Percentiles rank a stretch among this genome's conserved stretches.
Conservation (phyloP, 257 asterid species). For the Nicotiana benthamiana region DNA sequence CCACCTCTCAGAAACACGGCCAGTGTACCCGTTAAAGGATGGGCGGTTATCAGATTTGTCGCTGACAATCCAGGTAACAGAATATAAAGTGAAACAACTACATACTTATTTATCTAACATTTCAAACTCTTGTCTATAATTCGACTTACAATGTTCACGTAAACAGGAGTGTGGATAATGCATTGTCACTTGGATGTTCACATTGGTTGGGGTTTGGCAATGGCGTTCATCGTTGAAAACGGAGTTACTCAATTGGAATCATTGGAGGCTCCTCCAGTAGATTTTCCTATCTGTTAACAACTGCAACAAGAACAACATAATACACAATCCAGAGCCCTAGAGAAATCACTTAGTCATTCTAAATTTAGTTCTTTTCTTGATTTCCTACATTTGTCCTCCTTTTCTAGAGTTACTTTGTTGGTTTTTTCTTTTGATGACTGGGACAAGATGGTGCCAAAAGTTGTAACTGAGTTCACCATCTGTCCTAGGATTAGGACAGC, state of each 20-base stretch:
- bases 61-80: slow-evolving; percentile 84
- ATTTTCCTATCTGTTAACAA: slow-evolving; percentile 50
- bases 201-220: slow-evolving; percentile 74
- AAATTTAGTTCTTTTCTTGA: neutral
- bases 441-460: slow-evolving; percentile 12
- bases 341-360: slow-evolving; percentile 6
- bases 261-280: slow-evolving; percentile 56
- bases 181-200: slow-evolving; percentile 95
- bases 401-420: neutral
- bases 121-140: neutral
- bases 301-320: neutral
- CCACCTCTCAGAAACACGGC: slow-evolving; percentile 82
- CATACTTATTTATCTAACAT: neutral
- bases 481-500: neutral
- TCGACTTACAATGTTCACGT: neutral
- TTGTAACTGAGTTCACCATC: slow-evolving; percentile 14
- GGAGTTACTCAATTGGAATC: slow-evolving; percentile 53
- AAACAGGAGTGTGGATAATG: slow-evolving; percentile 75
- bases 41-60: slow-evolving; percentile 84
- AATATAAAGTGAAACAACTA: neutral
- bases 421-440: neutral
- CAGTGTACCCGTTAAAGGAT: slow-evolving; percentile 73
- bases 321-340: neutral
- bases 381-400: too few species aligned
- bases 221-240: slow-evolving; percentile 67